A percentile compares a stretch with the other conserved stretches of the same genome.
phyloP scores from a whole-genome alignment of 2,329 filamentous ascomycete genomes.

The Zymoseptoria passerinii region DNA sequence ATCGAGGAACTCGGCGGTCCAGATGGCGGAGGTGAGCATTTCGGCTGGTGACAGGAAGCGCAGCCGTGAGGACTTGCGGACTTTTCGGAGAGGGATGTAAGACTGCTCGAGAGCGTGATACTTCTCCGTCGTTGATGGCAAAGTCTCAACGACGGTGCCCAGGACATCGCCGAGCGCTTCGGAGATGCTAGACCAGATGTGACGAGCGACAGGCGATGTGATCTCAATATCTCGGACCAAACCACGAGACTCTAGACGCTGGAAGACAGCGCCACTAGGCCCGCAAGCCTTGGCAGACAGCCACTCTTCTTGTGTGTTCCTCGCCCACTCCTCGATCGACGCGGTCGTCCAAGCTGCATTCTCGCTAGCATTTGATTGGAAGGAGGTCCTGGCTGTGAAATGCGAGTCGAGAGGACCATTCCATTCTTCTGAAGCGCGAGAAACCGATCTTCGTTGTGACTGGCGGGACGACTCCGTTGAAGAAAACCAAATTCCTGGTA shows the following conservation, averaged over 20 bases:
- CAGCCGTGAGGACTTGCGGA: conserved; percentile 64
- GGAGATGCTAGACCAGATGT: conserved; percentile 57
- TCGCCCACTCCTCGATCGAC: conserved; percentile 42
- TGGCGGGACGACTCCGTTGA: conserved; percentile 31
- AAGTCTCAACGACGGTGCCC: conserved; percentile 3
- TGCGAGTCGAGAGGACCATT: conserved; percentile 27
- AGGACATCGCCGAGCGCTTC: conserved; percentile 51
- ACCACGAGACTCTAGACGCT: conserved; percentile 66
- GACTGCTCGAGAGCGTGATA: conserved; percentile 57
- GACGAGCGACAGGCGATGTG: conserved; percentile 55
- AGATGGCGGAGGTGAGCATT: conserved; percentile 63
- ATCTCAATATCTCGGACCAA: conserved; percentile 58
- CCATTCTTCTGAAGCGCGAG: conserved; percentile 42
- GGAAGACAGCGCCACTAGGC: conserved; percentile 54
- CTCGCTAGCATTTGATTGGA: conserved; percentile 19
- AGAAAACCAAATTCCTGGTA: conserved; percentile 47
- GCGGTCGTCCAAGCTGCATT: conserved; percentile 43
- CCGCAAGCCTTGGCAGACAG: conserved; percentile 61
- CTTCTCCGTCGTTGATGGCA: conserved; percentile 31
- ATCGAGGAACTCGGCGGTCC: conserved; percentile 62
- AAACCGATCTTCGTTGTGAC: conserved; percentile 28
- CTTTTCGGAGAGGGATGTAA: conserved; percentile 69
- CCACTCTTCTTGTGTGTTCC: conserved; percentile 44
- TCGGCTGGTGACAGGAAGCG: conserved; percentile 63
- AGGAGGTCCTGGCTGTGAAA: conserved; percentile 16